These are phyloP conservation scores for Lachancea thermotolerans DNA, from an alignment of 805 yeast genomes.

Conservation along the genomic window DNA sequence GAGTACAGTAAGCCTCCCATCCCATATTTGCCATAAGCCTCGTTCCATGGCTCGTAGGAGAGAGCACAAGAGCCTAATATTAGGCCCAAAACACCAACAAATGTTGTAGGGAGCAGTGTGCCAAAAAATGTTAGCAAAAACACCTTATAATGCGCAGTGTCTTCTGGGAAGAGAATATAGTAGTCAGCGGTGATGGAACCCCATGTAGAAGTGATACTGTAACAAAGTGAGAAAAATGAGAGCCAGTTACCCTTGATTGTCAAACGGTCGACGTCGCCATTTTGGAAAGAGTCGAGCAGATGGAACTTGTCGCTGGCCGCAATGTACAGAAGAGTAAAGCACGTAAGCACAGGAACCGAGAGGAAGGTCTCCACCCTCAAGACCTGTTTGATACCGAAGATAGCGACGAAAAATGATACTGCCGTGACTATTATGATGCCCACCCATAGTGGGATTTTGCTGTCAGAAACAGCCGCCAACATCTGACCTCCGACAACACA, in stretches of 20 bases:
- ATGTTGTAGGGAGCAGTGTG: constrained; percentile 61
- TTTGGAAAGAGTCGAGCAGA: constrained; percentile 29
- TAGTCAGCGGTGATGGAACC: constrained; percentile 83
- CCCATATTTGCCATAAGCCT: constrained; percentile 50
- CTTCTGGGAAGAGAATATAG: constrained; percentile 73
- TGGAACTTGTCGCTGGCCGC: constrained; percentile 45
- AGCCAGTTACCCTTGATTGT: constrained; percentile 63
- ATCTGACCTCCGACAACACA: constrained; percentile 86
- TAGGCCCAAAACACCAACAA: constrained; percentile 70
- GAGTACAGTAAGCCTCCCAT: constrained; percentile 68
- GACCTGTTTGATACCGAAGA: constrained; percentile 72
- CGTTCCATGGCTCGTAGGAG: constrained; percentile 49
- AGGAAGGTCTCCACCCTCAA: constrained; percentile 60
- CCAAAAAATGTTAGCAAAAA: constrained; percentile 60
- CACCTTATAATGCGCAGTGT: constrained; percentile 47
- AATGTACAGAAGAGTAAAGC: constrained; percentile 63
- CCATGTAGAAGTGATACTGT: constrained; percentile 84
- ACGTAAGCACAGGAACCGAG: constrained; percentile 60
- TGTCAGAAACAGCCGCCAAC: constrained; percentile 56
- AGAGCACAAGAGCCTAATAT: constrained; percentile 63
- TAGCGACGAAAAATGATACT: constrained; percentile 57
- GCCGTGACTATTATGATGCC: constrained; percentile 70
- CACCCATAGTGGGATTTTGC: constrained; percentile 58
- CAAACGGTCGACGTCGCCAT: constrained; percentile 23
- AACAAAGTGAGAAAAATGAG: constrained; percentile 63